These are phyloP conservation scores for Solanum phureja DNA, from an alignment of 257 asterid species.

Conservation along the genomic window DNA sequence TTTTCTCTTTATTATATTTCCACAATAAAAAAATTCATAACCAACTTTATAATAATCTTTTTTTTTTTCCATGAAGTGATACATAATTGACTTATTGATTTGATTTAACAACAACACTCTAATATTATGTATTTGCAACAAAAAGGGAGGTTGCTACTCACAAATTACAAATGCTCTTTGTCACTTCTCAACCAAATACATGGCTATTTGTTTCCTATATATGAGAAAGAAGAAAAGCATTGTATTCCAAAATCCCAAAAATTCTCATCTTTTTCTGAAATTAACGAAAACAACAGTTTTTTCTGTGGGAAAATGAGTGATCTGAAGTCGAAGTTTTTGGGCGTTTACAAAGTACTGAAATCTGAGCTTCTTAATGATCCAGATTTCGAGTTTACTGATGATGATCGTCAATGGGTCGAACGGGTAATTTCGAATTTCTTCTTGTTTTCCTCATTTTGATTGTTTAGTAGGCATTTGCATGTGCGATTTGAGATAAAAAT, in stretches of 20 bases:
- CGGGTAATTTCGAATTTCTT: constrained; percentile 19
- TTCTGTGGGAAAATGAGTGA: constrained; percentile 11
- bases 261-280: neutral
- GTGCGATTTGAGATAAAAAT: neutral
- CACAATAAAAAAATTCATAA: neutral
- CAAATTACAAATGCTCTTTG: neutral
- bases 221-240: neutral
- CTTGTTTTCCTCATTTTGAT: neutral
- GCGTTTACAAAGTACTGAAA: constrained; percentile 53
- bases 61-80: neutral
- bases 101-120: neutral
- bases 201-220: neutral
- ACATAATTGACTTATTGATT: neutral
- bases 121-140: neutral
- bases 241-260: neutral
- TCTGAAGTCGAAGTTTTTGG: constrained; percentile 42
- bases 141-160: neutral
- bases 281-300: neutral
- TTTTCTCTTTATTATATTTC: neutral
- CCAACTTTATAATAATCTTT: neutral
- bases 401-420: constrained; percentile 72
- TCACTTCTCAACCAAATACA: neutral
- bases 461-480: neutral
- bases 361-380: constrained; percentile 72
- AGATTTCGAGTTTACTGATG: constrained; percentile 66